phyloP scores from a whole-genome alignment of 192 early-diverging fungal genomes.

The Linnemannia elongata region DNA sequence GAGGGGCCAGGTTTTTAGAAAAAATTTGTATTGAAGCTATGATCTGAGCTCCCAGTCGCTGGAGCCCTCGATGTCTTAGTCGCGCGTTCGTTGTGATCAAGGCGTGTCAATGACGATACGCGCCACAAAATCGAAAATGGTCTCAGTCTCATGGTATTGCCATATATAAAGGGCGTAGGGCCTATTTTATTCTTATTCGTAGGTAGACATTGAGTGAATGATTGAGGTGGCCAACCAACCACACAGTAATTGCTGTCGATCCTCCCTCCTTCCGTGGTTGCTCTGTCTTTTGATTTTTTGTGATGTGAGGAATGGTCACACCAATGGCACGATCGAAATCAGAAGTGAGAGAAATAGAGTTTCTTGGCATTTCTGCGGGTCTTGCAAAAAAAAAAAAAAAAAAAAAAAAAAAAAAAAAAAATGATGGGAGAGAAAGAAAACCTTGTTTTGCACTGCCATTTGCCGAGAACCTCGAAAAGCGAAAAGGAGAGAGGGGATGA shows the following conservation, averaged over 20 bases:
- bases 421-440: too few species aligned
- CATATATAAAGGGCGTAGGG: too few species aligned
- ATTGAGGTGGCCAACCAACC: too few species aligned
- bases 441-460: not conserved
- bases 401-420: too few species aligned
- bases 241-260: too few species aligned
- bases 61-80: too few species aligned
- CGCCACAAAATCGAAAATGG: not conserved
- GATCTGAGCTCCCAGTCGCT: not conserved
- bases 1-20: slow-evolving; percentile 17
- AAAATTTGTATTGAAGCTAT: not conserved
- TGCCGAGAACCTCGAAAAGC: too few species aligned
- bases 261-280: too few species aligned
- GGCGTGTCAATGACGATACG: not conserved
- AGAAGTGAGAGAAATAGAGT: not conserved
- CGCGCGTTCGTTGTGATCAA: not conserved
- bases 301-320: not conserved
- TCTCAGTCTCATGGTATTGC: too few species aligned
- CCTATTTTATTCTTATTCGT: too few species aligned
- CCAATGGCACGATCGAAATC: not conserved
- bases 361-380: not conserved
- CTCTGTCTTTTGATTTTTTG: not conserved
- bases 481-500: not conserved
- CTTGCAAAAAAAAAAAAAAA: not conserved
- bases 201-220: too few species aligned